A percentile compares a stretch with the other conserved stretches of the same genome.
phyloP scores from a whole-genome alignment of 1,284 basidiomycete genomes.

The Malassezia yamatoensis region DNA sequence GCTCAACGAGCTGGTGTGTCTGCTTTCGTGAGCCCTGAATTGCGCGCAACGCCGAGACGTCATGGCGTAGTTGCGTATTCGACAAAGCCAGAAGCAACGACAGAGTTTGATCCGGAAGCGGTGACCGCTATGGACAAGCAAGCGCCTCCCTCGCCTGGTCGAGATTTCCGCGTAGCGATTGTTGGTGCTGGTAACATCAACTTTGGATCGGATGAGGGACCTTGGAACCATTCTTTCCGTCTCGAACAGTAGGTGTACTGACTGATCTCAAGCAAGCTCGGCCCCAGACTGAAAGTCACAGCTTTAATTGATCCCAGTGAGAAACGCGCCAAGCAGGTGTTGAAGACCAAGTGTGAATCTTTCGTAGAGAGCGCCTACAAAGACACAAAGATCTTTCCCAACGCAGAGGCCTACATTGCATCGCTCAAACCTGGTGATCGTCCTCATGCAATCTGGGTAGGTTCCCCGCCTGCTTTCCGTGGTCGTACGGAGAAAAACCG shows the following conservation, averaged over 20 bases:
- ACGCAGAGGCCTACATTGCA: constrained; percentile 71
- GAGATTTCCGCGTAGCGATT: constrained; percentile 46
- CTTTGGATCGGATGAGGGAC: constrained; percentile 42
- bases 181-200: constrained; percentile 29
- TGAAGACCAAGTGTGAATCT: constrained; percentile 80
- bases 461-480: constrained; percentile 85
- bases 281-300: constrained; percentile 86
- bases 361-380: constrained; percentile 90
- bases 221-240: constrained; percentile 48
- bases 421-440: constrained; percentile 54
- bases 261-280: constrained; percentile 64
- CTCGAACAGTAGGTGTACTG: constrained; percentile 29
- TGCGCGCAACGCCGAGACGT: not conserved
- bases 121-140: constrained; percentile 47
- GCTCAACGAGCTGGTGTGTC: too few species aligned
- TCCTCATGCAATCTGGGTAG: constrained; percentile 69
- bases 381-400: constrained; percentile 76
- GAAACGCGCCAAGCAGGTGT: constrained; percentile 68
- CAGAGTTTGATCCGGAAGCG: constrained; percentile 36
- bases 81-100: not conserved
- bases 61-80: not conserved
- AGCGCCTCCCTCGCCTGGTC: constrained; percentile 40
- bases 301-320: constrained; percentile 84
- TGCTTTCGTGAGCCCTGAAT: too few species aligned
- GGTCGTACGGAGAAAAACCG: constrained; percentile 53